Evolutionary conservation across 2,329 filamentous ascomycete genomes (phyloP).

Genomic region (Fusarium cicatricum): DNA sequence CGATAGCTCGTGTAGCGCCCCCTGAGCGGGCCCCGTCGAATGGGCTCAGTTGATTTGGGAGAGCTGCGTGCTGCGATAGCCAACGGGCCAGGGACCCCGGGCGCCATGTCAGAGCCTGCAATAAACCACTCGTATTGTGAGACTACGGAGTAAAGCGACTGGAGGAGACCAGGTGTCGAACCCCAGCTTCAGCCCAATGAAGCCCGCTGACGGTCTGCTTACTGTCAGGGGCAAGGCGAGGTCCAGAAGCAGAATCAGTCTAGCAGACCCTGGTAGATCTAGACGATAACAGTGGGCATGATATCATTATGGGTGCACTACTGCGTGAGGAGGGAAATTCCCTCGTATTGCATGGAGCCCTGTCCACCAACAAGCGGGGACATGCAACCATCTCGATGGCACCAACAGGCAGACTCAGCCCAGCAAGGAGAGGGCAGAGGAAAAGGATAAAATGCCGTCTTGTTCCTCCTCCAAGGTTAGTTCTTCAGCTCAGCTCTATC

Average conservation of each 20-base stretch:
- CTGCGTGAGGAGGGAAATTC: conserved; percentile 20
- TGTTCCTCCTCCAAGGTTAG: no score
- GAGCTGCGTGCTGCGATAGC: conserved; percentile 27
- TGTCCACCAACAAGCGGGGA: background rate
- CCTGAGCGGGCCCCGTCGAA: conserved; percentile 18
- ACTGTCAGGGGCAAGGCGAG: no score
- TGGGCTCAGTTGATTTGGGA: no score
- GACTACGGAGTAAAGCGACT: background rate
- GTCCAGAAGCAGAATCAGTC: background rate
- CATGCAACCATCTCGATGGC: conserved; percentile 6
- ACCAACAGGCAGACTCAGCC: background rate
- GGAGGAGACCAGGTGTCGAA: background rate
- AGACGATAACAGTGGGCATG: conserved; percentile 10
- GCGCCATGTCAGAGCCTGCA: background rate
- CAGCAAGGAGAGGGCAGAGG: background rate
- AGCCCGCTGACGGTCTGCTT: background rate
- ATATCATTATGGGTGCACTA: conserved; percentile 30
- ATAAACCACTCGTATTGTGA: background rate
- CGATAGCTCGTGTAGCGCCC: background rate
- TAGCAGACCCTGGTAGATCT: conserved; percentile 7
- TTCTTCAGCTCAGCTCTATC: no score
- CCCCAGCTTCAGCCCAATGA: background rate
- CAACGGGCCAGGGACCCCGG: background rate
- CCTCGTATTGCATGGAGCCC: conserved; percentile 13
- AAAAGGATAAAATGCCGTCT: conserved; percentile 10